A percentile compares a stretch with the other conserved stretches of the same genome.
Evolutionary conservation across 2,329 filamentous ascomycete genomes (phyloP).

Genomic region (Fusarium xylarioides): DNA sequence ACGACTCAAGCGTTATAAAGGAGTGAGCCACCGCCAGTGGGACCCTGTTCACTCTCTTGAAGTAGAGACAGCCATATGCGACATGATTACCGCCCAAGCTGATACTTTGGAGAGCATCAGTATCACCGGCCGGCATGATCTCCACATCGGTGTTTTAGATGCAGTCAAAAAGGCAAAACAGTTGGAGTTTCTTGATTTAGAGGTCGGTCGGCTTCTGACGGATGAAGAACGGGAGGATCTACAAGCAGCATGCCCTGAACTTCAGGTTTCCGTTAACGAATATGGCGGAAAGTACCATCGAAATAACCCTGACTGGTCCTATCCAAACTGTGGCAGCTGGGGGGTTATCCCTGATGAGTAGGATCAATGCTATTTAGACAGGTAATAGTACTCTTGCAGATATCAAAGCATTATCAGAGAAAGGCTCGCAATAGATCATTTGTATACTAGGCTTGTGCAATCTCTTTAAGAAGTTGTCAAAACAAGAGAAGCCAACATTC

Average conservation of each 20-base stretch:
- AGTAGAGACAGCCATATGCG: not conserved
- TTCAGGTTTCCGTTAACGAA: rapidly evolving
- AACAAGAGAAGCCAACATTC: not conserved
- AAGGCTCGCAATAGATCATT: not conserved
- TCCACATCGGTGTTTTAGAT: not conserved
- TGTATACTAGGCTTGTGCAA: not conserved
- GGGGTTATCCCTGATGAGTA: not conserved
- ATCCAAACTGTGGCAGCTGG: not conserved
- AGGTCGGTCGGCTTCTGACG: not conserved
- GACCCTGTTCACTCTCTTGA: not conserved
- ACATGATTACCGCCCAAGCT: not conserved
- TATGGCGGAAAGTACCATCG: too few species aligned
- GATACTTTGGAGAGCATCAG: not conserved
- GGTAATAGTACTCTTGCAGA: not conserved
- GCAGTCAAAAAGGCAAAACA: not conserved
- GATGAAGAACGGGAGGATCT: not conserved
- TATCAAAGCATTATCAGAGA: not conserved
- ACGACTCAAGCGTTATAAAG: not conserved
- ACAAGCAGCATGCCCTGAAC: not conserved
- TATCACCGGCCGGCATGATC: rapidly evolving
- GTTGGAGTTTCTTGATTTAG: not conserved
- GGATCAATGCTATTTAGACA: not conserved
- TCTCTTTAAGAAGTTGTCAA: not conserved
- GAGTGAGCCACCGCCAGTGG: not conserved
- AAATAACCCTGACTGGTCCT: not conserved